Evolutionary conservation across 2,329 filamentous ascomycete species (phyloP).

Genomic region (Trichophyton simii): DNA sequence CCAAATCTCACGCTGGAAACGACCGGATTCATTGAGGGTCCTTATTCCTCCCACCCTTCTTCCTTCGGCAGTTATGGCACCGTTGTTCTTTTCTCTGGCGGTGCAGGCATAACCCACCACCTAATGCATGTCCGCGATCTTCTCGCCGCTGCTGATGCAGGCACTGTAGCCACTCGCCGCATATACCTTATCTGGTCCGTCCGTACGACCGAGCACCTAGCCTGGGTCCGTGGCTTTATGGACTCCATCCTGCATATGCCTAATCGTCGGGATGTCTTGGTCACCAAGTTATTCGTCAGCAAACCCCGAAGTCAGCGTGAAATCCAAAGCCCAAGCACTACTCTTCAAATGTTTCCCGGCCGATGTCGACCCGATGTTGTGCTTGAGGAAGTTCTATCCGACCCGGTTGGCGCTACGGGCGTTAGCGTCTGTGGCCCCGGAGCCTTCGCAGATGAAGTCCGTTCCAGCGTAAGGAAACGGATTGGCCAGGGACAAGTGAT

Average conservation of each 20-base stretch:
- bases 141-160: conserved; percentile 39
- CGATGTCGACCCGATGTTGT: conserved; percentile 45
- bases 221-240: conserved; percentile 56
- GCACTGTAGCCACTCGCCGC: conserved; percentile 45
- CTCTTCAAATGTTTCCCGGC: conserved; percentile 50
- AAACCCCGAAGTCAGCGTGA: conserved; percentile 45
- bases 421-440: conserved; percentile 53
- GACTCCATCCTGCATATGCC: conserved; percentile 50
- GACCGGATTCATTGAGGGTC: conserved; percentile 49
- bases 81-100: conserved; percentile 52
- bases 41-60: conserved; percentile 48
- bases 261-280: conserved; percentile 45
- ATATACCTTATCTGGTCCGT: conserved; percentile 53
- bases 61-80: conserved; percentile 50
- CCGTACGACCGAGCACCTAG: conserved; percentile 46
- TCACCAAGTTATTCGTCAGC: conserved; percentile 51
- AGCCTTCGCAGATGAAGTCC: conserved; percentile 49
- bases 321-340: conserved; percentile 43
- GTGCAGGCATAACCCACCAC: conserved; percentile 55
- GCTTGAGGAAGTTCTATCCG: conserved; percentile 44
- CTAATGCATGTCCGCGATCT: conserved; percentile 49
- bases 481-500: conserved; percentile 41
- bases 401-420: conserved; percentile 46
- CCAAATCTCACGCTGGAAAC: conserved; percentile 41
- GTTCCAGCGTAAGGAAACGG: conserved; percentile 41